phyloP scores from a whole-genome alignment of 139 green algal species.

The Volvox reticuliferus region DNA sequence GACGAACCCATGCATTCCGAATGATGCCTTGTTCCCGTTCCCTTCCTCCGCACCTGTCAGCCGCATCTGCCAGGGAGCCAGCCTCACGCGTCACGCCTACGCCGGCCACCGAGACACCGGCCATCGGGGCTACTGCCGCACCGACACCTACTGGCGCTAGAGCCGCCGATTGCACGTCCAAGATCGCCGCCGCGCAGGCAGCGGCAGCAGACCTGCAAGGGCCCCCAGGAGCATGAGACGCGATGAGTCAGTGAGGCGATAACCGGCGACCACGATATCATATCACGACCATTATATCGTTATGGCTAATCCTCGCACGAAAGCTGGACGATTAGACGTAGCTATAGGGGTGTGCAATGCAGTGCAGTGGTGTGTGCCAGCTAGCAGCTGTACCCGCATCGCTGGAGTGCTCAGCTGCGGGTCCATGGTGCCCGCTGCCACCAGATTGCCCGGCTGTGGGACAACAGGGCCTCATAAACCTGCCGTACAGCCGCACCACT shows the following conservation, averaged over 20 bases:
- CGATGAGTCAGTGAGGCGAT: too few relatives aligned
- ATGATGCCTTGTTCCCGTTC: not conserved
- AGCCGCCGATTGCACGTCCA: not conserved
- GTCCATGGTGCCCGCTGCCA: slow-evolving; percentile 40
- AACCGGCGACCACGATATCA: too few relatives aligned
- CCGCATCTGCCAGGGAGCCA: not conserved
- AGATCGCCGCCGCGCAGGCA: not conserved
- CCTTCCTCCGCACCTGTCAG: slow-evolving; percentile 21
- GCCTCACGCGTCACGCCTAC: slow-evolving; percentile 19
- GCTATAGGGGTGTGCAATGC: too few relatives aligned
- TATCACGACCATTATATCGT: too few relatives aligned
- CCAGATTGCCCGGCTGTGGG: slow-evolving; percentile 6
- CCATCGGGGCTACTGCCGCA: not conserved
- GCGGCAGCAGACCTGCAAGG: not conserved
- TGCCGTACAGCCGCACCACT: slow-evolving; percentile 40
- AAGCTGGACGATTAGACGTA: too few relatives aligned
- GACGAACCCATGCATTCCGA: not conserved
- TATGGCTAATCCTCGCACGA: too few relatives aligned
- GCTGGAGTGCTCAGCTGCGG: slow-evolving; percentile 45
- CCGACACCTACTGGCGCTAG: not conserved
- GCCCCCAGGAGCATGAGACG: too few relatives aligned
- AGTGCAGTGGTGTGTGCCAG: too few relatives aligned
- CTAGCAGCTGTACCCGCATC: slow-evolving; percentile 48
- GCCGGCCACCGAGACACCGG: not conserved
- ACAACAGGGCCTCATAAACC: slow-evolving; percentile 65